Conservation (phyloP, 1,139 yeast genomes). For the Arxiozyma slooffiae region DNA sequence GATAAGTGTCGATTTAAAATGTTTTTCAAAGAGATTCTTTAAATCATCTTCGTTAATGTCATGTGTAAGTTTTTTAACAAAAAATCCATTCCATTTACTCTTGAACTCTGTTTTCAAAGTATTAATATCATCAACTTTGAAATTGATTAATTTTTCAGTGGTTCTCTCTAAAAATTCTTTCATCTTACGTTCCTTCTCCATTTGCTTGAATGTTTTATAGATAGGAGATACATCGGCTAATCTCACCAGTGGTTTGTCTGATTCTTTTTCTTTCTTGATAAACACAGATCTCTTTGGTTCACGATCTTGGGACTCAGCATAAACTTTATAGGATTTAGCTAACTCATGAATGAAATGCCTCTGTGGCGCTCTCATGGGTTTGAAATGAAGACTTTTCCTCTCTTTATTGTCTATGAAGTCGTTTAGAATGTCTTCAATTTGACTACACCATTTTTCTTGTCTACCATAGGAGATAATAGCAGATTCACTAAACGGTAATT, state of each 20-base stretch:
- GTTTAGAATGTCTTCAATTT: constrained; percentile 46
- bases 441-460: constrained; percentile 56
- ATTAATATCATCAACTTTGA: constrained; percentile 12
- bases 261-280: constrained; percentile 37
- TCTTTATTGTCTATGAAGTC: constrained; percentile 39
- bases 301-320: constrained; percentile 66
- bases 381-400: constrained; percentile 42
- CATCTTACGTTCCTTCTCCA: constrained; percentile 31
- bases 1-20: constrained; percentile 23
- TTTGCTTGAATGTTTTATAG: constrained; percentile 23
- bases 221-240: constrained; percentile 30
- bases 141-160: constrained; percentile 18
- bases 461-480: constrained; percentile 38
- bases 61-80: constrained; percentile 44
- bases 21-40: constrained; percentile 31
- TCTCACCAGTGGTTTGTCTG: constrained; percentile 29
- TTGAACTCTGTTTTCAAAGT: constrained; percentile 4
- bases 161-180: constrained; percentile 25
- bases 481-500: constrained; percentile 36
- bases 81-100: constrained; percentile 39
- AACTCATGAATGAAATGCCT: constrained; percentile 63
- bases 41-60: constrained; percentile 44
- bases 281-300: constrained; percentile 73
- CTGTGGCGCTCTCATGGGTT: constrained; percentile 63
- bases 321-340: constrained; percentile 49